phyloP scores from a whole-genome alignment of 129 eudicot genomes.

The Mikania micrantha region DNA sequence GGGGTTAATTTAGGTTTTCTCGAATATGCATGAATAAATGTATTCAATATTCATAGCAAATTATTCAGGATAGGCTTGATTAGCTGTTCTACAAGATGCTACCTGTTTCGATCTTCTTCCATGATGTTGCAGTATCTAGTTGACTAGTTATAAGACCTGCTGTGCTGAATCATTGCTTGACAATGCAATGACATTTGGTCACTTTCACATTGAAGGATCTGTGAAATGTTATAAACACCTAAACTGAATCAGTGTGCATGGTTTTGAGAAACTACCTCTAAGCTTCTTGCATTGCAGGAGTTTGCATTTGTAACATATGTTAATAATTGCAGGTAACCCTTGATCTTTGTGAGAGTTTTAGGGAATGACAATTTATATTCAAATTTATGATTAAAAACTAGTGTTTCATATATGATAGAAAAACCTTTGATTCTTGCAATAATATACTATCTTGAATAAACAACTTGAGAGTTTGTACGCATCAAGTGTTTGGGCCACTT shows the following conservation, averaged over 20 bases:
- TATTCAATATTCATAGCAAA: background rate
- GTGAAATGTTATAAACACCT: background rate
- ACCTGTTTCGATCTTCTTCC: background rate
- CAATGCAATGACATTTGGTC: background rate
- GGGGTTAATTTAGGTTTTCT: background rate
- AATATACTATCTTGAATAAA: background rate
- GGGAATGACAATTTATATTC: background rate
- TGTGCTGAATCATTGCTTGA: background rate
- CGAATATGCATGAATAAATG: background rate
- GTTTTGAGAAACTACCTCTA: background rate
- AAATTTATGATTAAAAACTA: background rate
- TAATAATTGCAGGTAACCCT: background rate
- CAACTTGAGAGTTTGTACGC: background rate
- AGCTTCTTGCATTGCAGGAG: background rate
- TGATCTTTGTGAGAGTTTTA: background rate
- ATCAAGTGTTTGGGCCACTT: background rate
- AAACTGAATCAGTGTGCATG: background rate
- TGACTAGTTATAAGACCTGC: conserved; percentile 3
- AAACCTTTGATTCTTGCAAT: background rate
- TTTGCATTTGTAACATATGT: background rate
- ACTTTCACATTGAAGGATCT: background rate
- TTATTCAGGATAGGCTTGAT: background rate
- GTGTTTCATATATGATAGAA: background rate
- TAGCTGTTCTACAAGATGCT: background rate
- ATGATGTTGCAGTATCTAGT: background rate